Conservation (phyloP, 1,284 basidiomycete genomes). For the Cryptococcus neoformans region DNA sequence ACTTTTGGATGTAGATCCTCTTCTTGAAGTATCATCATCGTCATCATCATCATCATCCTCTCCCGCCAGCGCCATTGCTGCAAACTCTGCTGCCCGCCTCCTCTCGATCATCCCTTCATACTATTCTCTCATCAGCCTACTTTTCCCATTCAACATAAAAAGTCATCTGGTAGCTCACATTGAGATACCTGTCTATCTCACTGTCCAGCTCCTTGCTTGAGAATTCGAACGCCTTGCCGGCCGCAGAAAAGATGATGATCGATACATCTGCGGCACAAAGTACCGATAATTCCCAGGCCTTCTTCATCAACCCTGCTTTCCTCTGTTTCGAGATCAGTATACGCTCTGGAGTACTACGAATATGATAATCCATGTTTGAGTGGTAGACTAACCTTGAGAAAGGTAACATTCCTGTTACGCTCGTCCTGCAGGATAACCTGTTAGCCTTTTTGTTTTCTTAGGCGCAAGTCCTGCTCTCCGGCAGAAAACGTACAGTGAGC, state of each 20-base stretch:
- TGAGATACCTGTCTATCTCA: conserved; percentile 46
- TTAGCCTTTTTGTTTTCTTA: neutral
- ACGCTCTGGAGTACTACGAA: neutral
- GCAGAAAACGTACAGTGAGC: conserved; percentile 34
- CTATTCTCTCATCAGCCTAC: conserved; percentile 13
- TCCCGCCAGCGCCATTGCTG: conserved; percentile 40
- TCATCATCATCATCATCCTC: conserved; percentile 46
- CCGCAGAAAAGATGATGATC: conserved; percentile 46
- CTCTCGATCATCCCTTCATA: conserved; percentile 49
- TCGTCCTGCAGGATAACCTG: conserved; percentile 35
- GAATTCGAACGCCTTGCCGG: conserved; percentile 49
- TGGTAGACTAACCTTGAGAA: conserved; percentile 34
- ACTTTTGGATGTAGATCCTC: conserved; percentile 3
- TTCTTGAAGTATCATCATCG: conserved; percentile 21
- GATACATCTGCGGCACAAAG: conserved; percentile 48
- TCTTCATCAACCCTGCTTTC: conserved; percentile 51
- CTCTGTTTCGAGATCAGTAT: conserved; percentile 20
- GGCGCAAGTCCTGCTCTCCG: neutral
- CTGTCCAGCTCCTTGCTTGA: conserved; percentile 41
- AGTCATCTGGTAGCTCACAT: conserved; percentile 17
- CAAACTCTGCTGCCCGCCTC: conserved; percentile 46
- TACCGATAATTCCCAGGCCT: conserved; percentile 50
- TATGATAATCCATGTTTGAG: neutral
- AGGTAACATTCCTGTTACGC: conserved; percentile 49
- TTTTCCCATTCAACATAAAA: neutral